Base-by-base conservation (phyloP, 371 early-diverging fungal species). In the Rhizopus stolonifer region DNA sequence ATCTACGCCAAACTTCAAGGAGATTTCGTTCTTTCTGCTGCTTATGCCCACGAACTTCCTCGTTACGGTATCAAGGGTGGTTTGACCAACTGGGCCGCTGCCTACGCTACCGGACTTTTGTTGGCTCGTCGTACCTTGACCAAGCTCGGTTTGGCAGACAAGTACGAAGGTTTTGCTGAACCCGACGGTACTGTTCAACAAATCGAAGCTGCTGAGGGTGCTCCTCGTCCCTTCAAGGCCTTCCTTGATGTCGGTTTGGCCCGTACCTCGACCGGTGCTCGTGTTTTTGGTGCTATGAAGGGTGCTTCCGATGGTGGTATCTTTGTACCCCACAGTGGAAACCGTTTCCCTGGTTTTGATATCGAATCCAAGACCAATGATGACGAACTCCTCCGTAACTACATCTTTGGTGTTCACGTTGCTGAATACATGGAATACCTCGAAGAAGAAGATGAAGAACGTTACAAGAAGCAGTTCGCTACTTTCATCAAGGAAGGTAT, bases 271-370 rank as follows among this genome's bases (percentile, higher is more conserved):
- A 98, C 96, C 58, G 99, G 99, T 72, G 91, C 96, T 74, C 92
- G 93, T 82, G 92, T 99, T 74, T 99, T 99, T 70, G 96, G 89
- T 72, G 98, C 94, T 78, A 89, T 99, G 86, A 99, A 99, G 92
- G 99, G 99, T 83, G 99, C 99, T 67, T 94, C 94, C 69, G 99
- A 99, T 84, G 99, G 99, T 81, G 99, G 99, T 79, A 76, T 99
- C 69, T 87, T 83, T 79, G 85, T 99, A 68, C 99, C 99, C 69
- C 98, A 99, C 94, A 83, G 85, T 65, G 96, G 96, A 81, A 86
- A 84, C 79, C 94, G 97, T 72, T 98, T 99, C 92, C 95, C 94
- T 66, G 99, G 99, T 72, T 99, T 85, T 83, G 91, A 93, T 80
- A 77, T 86, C 48, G 86, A 85, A 67, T 68, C 84, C 69, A 94